A percentile compares a stretch with the other conserved stretches of the same genome.
These are phyloP conservation scores for Micractinium conductrix DNA, from an alignment of 139 green algal genomes.

Conservation along the genomic window DNA sequence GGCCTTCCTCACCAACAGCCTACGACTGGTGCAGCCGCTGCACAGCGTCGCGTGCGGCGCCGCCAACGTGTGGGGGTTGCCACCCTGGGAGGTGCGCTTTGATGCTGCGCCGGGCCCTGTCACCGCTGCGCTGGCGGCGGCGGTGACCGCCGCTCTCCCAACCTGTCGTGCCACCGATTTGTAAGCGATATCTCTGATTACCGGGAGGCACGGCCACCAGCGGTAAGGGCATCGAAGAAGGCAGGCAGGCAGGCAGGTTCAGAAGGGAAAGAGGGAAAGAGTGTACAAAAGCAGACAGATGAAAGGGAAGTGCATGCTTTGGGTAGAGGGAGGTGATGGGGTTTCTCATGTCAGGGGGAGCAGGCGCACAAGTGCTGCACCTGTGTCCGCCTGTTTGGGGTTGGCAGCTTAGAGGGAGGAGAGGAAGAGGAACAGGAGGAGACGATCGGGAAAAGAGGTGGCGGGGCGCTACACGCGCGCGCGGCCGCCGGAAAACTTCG, in stretches of 20 bases:
- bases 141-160: not conserved
- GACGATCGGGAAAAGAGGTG: not conserved
- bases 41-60: not conserved
- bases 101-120: conserved; percentile 18
- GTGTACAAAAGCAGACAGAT: not conserved
- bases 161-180: too few relatives aligned
- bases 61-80: conserved; percentile 3
- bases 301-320: not conserved
- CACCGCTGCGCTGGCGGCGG: not conserved
- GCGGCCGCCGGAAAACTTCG: too few relatives aligned
- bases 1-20: conserved; percentile 61
- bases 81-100: conserved; percentile 4
- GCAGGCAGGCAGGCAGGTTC: not conserved
- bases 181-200: too few relatives aligned
- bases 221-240: not conserved
- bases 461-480: too few relatives aligned
- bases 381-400: too few relatives aligned
- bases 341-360: not conserved
- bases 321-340: not conserved
- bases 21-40: conserved; percentile 39
- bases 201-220: too few relatives aligned
- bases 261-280: not conserved
- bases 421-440: not conserved
- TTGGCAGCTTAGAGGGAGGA: too few relatives aligned
- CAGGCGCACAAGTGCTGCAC: not conserved